Evolutionary conservation across 1,284 basidiomycete genomes (phyloP), one percentile per base, ranked within the genome.

Genomic region (Leccinum solheimii): DNA sequence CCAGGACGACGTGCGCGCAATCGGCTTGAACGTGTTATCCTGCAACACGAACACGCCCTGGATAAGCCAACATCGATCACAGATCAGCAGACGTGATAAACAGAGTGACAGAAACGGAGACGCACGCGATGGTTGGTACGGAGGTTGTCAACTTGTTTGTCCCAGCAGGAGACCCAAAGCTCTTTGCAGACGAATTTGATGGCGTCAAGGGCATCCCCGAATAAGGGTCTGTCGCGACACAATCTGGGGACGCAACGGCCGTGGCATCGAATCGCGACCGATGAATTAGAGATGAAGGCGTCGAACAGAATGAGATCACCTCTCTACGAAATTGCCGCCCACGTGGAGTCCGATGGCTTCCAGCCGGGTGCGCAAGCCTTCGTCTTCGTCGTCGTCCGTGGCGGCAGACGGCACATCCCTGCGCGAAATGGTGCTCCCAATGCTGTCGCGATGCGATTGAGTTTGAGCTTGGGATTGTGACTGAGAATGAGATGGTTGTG

Each of bases 111-210:
- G 40, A 38, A 16, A 10, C 27, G 11, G 38, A 40, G 30, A 74
- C 80, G 26, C 71, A 94, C 94, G 56, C 94, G 80, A 75, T 97
- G 96, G 74, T 98, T 98, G 11, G 95, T 98, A 53, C 95, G 85
- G 55, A 98, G 78, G 73, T 97, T 97, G 73, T 98, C 95, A 1
- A 98, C 94, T 74, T 97, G 96, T 72, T 97, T 97, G 62, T 94
- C 91, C 91, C 91, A 95, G 60, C 88, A 88, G 3, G 88, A 83
- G 0, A 83, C 81, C 94, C 94, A 95, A n/a, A 97, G 79, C 64
- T 98, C 95, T 73, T 98, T 98, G 80, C 96, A 98, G 64, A 98
- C 83, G 71, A 98, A 97, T 75, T 98, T 98, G 78, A 98, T 89
- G 16, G 87, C 88, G 68, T 98, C 95, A 9, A 98, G 81, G 2